Evolutionary conservation across 2,329 filamentous ascomycete species (phyloP), one percentile per base, ranked within the genome.

Genomic region (Colletotrichum lini): DNA sequence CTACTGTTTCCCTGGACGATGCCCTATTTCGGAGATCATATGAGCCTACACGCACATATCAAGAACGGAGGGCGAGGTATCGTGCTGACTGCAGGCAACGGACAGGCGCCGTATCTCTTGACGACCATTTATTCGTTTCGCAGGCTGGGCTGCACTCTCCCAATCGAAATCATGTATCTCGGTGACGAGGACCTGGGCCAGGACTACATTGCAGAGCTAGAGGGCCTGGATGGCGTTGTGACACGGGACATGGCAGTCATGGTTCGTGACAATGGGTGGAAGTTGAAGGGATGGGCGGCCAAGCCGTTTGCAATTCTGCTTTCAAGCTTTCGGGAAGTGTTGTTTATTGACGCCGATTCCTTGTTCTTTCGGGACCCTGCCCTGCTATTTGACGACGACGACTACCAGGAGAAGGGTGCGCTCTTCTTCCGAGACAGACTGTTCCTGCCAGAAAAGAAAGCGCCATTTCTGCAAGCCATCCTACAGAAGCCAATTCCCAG

Each of bases 161-260:
- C 53, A 3, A 40, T 57, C 30, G 53, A 57, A n/a, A 57, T 57
- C 53, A 57, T 57, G 53, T 57, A 57, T n/a, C 53, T 57, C 53
- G 53, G 53, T 12, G 53, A 57, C 26, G 53, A 57, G 8, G 53
- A 57, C 21, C 38, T 57, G 13, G 53, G 53, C 13, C 53, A 35
- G n/a, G 53, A 57, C n/a, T 57, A 35, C 53, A 35, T 35, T 10
- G 26, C 23, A 16, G 53, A 57, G 16, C 26, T 57, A 6, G 53
- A 57, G 53, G 15, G n/a, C 9, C 26, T 57, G 38, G 30, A 35
- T n/a, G 53, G 53, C 26, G 53, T 57, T 6, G n/a, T 57, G 15
- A n/a, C 53, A 3, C 53, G 53, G 53, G 53, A 57, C n/a, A 35
- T 57, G 53, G 21, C 26, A 40, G 30, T n/a, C 10, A 57, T 57